Evolutionary conservation across 106 monocot genomes (phyloP).

Genomic region (Iris macrosiphon): DNA sequence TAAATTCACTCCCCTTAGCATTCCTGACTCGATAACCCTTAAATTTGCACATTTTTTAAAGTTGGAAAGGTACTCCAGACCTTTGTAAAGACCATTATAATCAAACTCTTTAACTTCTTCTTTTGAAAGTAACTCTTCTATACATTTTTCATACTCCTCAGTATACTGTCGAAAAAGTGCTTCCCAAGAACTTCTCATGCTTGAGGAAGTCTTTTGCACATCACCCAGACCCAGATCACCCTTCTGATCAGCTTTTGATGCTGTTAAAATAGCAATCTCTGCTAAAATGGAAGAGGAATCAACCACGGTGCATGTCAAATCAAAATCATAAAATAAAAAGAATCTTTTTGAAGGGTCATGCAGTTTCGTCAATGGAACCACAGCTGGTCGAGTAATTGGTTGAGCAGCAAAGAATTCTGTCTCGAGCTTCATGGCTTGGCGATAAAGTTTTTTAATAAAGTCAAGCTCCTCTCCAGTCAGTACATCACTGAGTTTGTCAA

Average conservation of each 20-base stretch:
- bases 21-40: too few species aligned
- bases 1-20: too few species aligned
- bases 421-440: constrained; percentile 72
- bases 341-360: constrained; percentile 29
- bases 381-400: constrained; percentile 35
- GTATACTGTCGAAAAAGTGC: constrained; percentile 63
- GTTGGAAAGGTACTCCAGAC: too few species aligned
- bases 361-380: constrained; percentile 56
- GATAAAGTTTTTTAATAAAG: constrained; percentile 80
- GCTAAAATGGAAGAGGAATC: constrained; percentile 94
- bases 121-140: constrained; percentile 47
- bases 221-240: constrained; percentile 15
- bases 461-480: constrained; percentile 96
- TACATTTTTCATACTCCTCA: constrained; percentile 74
- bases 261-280: constrained; percentile 74
- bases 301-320: constrained; percentile 76
- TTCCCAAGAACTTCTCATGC: constrained; percentile 64
- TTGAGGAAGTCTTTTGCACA: constrained; percentile 22
- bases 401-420: constrained; percentile 79
- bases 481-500: constrained; percentile 82
- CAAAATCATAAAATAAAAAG: constrained; percentile 87
- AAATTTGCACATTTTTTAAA: too few species aligned
- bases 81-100: too few species aligned
- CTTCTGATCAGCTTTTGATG: constrained; percentile 29
- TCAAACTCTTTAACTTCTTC: constrained; percentile 64